Percentiles rank a stretch among this genome's conserved stretches.
Evolutionary conservation across 2,329 filamentous ascomycete genomes (phyloP).

Genomic region (Pezizomycotina sp.): DNA sequence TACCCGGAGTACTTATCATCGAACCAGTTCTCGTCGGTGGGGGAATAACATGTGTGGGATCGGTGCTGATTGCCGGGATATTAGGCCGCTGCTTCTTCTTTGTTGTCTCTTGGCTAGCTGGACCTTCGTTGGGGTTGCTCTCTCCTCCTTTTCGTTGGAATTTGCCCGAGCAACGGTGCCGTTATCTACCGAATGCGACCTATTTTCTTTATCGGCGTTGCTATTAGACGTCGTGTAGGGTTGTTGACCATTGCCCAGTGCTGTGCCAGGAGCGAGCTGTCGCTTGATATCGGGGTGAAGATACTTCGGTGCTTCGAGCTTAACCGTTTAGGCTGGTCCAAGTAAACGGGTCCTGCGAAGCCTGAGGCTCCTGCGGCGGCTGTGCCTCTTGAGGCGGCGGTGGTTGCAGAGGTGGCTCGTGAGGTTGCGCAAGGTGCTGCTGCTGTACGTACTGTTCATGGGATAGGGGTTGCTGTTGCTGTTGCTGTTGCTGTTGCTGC

Average conservation of each 20-base stretch:
- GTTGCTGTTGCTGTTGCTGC: constrained; percentile 23
- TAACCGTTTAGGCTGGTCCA: constrained; percentile 41
- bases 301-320: constrained; percentile 79
- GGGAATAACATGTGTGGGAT: constrained; percentile 26
- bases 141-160: constrained; percentile 26
- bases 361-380: constrained; percentile 29
- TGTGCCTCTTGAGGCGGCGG: constrained; percentile 26
- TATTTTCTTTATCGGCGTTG: no score
- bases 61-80: constrained; percentile 22
- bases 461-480: constrained; percentile 29
- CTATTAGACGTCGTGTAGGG: no score
- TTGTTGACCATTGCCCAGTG: constrained; percentile 23
- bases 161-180: constrained; percentile 39
- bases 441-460: constrained; percentile 38
- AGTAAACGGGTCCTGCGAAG: constrained; percentile 31
- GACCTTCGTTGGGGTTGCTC: constrained; percentile 34
- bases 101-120: constrained; percentile 37
- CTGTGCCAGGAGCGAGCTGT: constrained; percentile 25
- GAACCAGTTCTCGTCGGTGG: constrained; percentile 55
- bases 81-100: constrained; percentile 36
- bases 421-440: constrained; percentile 27
- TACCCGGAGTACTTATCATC: constrained; percentile 40
- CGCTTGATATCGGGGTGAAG: constrained; percentile 76
- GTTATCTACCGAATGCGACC: constrained; percentile 50
- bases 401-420: constrained; percentile 28